A percentile compares a stretch with the other conserved stretches of the same genome.
Conservation (phyloP, 108 stramenopile species). For the Schizochytrium sp. region DNA sequence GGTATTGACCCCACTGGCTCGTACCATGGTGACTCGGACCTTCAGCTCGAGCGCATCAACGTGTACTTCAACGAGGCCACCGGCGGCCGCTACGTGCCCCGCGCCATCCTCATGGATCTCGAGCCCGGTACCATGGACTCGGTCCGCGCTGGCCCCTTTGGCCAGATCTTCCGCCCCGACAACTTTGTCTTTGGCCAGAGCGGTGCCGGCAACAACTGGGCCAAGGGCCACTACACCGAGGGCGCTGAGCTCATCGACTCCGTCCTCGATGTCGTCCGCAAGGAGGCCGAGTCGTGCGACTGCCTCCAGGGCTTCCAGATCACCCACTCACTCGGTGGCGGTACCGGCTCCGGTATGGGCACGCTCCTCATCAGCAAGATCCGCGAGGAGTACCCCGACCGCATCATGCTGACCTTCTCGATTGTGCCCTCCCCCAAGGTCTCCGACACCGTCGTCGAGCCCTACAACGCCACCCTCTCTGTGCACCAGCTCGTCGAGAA, state of each 20-base stretch:
- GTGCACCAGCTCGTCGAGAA: constrained; percentile 93
- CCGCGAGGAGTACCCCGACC: constrained; percentile 44
- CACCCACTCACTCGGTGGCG: constrained; percentile 84
- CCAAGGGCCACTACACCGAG: constrained; percentile 93
- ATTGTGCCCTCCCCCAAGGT: constrained; percentile 87
- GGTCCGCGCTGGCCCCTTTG: constrained; percentile 64
- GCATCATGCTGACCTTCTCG: constrained; percentile 80
- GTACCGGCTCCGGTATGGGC: constrained; percentile 83
- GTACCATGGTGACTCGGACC: constrained; percentile 53
- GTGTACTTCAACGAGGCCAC: constrained; percentile 69
- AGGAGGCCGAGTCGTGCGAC: constrained; percentile 82
- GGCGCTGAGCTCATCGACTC: constrained; percentile 88
- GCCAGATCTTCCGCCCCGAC: constrained; percentile 77
- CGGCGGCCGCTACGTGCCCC: constrained; percentile 22
- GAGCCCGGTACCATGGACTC: constrained; percentile 86
- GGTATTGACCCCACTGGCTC: constrained; percentile 52
- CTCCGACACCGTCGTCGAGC: constrained; percentile 88
- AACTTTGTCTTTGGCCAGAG: constrained; percentile 89
- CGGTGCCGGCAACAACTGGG: constrained; percentile 79
- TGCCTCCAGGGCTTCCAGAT: constrained; percentile 76
- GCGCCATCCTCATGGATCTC: constrained; percentile 76
- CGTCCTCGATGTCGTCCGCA: constrained; percentile 82
- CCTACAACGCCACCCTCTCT: constrained; percentile 91
- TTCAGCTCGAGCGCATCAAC: constrained; percentile 54
- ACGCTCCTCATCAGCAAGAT: constrained; percentile 34